A percentile compares a stretch with the other conserved stretches of the same genome.
Evolutionary conservation across 1,284 basidiomycete species (phyloP).

Genomic region (Apiotrichum mycotoxinovorans): DNA sequence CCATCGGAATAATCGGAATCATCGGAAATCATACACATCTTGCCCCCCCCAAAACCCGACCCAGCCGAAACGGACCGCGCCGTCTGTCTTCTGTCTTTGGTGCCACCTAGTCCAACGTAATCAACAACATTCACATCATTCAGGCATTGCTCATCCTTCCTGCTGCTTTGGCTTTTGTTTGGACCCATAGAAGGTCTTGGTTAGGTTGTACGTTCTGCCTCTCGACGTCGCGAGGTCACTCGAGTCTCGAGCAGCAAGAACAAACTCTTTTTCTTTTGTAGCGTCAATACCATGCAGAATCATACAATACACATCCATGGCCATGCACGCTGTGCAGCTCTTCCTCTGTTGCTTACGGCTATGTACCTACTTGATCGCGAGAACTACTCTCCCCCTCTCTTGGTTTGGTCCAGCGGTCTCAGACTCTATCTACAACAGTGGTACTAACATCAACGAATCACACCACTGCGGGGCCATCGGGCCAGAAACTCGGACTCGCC

Average conservation of each 20-base stretch:
- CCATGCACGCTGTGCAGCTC: too few species aligned
- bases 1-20: background rate
- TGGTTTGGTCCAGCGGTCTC: too few species aligned
- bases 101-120: background rate
- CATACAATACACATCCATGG: background rate
- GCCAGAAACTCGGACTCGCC: too few species aligned
- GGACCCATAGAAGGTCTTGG: too few species aligned
- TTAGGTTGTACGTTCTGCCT: background rate
- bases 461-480: too few species aligned
- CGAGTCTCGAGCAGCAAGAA: background rate
- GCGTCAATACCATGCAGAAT: background rate
- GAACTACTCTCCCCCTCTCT: too few species aligned
- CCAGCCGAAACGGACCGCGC: too few species aligned
- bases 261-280: background rate
- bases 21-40: background rate
- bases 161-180: background rate
- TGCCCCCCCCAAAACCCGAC: background rate
- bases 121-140: background rate
- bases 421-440: too few species aligned
- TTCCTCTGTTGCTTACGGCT: too few species aligned
- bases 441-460: too few species aligned
- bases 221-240: background rate
- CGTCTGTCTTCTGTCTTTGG: too few species aligned
- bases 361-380: too few species aligned
- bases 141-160: background rate